A percentile compares a stretch with the other conserved stretches of the same genome.
Evolutionary conservation across 805 yeast genomes (phyloP).

Genomic region (Candida caryicola): DNA sequence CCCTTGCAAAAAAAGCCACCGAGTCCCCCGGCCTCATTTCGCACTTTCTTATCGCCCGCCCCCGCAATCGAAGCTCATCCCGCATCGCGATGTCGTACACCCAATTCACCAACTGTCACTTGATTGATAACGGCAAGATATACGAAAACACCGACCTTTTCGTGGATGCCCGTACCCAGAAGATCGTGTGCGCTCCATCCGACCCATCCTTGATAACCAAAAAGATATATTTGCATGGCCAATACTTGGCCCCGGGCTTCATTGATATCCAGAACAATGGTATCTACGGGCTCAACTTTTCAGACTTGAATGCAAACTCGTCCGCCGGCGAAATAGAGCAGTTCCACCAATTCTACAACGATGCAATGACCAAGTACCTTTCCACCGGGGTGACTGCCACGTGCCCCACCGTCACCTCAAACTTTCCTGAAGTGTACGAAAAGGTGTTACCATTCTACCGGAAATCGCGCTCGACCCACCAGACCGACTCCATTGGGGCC

Average conservation of each 20-base stretch:
- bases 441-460: conserved; percentile 45
- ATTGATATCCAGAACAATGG: conserved; percentile 60
- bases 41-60: background rate
- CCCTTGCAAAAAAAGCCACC: too few relatives aligned
- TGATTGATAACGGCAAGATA: conserved; percentile 42
- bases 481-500: conserved; percentile 52
- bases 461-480: conserved; percentile 27
- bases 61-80: too few relatives aligned
- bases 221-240: conserved; percentile 46
- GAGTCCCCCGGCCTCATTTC: too few relatives aligned
- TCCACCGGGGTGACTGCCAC: conserved; percentile 52
- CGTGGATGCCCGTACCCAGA: conserved; percentile 41
- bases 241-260: conserved; percentile 52
- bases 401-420: conserved; percentile 58
- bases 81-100: conserved; percentile 13
- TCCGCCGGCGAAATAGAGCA: conserved; percentile 27
- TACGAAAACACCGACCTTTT: conserved; percentile 37
- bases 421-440: conserved; percentile 46
- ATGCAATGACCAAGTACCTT: conserved; percentile 45
- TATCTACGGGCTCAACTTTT: conserved; percentile 53
- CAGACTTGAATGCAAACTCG: conserved; percentile 31
- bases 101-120: conserved; percentile 40
- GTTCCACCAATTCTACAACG: conserved; percentile 37
- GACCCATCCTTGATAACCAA: conserved; percentile 11
- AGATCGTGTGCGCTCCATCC: conserved; percentile 32